A percentile compares a stretch with the other conserved stretches of the same genome.
Conservation (phyloP, 2,329 filamentous ascomycete species). For the Fusarium ramigenum region DNA sequence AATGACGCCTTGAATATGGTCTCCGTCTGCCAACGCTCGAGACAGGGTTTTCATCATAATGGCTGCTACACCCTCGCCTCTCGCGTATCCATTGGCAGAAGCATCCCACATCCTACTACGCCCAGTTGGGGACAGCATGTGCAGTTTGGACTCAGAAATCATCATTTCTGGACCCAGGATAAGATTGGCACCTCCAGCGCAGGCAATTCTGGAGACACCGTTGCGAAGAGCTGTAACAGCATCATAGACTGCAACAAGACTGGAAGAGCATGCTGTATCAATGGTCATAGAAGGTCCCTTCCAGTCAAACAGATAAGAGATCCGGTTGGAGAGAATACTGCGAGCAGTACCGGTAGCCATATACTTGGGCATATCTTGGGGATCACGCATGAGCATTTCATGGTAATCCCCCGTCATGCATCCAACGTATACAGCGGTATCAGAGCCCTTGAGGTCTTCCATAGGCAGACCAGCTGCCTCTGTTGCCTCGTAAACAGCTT, state of each 20-base stretch:
- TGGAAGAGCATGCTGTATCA: neutral
- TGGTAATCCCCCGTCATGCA: neutral
- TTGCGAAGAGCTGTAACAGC: neutral
- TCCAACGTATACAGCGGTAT: neutral
- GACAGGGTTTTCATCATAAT: neutral
- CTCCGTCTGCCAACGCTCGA: neutral
- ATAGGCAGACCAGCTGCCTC: neutral
- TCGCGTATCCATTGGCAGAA: neutral
- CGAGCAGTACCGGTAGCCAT: constrained; percentile 1
- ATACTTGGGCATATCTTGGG: constrained; percentile 6
- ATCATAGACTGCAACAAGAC: neutral
- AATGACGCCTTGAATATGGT: neutral
- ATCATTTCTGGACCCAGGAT: neutral
- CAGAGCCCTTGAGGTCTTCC: neutral
- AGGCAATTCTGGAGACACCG: neutral
- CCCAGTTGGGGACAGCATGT: neutral
- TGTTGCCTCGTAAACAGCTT: neutral
- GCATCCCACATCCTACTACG: constrained; percentile 1
- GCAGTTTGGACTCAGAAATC: constrained; percentile 1
- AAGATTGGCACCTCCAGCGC: neutral
- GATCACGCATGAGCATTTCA: constrained; percentile 10
- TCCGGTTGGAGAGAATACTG: neutral
- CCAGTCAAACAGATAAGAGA: neutral
- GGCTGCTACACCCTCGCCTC: neutral
- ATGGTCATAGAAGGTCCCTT: neutral